Conservation (phyloP, 106 monocot species). For the Allium cepa region DNA sequence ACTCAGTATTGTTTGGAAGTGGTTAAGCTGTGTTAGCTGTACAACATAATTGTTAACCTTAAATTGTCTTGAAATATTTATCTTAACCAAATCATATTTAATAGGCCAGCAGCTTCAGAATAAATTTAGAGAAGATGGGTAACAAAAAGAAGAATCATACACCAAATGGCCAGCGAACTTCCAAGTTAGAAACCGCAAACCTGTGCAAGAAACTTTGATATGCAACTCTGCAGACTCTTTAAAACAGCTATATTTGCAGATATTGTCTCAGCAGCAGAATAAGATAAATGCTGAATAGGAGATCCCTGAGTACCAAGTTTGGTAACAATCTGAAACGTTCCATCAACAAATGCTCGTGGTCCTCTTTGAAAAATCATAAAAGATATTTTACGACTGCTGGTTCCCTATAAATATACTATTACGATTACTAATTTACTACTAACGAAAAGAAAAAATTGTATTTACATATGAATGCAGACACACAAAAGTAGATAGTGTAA, state of each 20-base stretch:
- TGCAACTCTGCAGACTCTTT: constrained; percentile 48
- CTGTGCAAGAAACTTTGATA: constrained; percentile 68
- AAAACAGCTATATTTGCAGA: constrained; percentile 48
- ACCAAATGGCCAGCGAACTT: too few relatives aligned
- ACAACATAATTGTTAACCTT: too few relatives aligned
- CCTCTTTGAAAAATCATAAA: constrained; percentile 96
- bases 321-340: constrained; percentile 41
- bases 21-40: too few relatives aligned
- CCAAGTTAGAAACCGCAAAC: constrained; percentile 19
- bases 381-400: constrained; percentile 52
- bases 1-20: too few relatives aligned
- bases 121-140: too few relatives aligned
- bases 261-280: constrained; percentile 61
- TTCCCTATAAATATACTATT: constrained; percentile 41
- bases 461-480: too few relatives aligned
- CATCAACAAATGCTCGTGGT: constrained; percentile 58
- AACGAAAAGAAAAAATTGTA: too few relatives aligned
- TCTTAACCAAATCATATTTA: too few relatives aligned
- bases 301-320: constrained; percentile 35
- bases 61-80: too few relatives aligned
- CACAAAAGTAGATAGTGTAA: constrained; percentile 2
- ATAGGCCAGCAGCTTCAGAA: too few relatives aligned
- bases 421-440: too few relatives aligned
- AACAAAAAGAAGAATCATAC: too few relatives aligned
- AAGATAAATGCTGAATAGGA: constrained; percentile 40